Evolutionary conservation across 1,284 basidiomycete genomes (phyloP).

Genomic region (Rhodotorula glutinis): DNA sequence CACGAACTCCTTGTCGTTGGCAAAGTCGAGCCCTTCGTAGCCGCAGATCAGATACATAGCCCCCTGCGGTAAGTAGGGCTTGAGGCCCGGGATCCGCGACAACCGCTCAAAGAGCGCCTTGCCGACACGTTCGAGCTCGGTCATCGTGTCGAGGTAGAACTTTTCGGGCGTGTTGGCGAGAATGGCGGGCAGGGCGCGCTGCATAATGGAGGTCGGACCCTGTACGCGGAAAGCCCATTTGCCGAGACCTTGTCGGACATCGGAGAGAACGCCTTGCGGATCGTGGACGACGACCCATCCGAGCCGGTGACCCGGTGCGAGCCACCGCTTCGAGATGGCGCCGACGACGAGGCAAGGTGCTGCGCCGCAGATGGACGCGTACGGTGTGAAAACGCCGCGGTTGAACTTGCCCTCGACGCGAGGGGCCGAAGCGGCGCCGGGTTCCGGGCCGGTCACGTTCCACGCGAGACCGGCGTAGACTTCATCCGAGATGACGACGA

Average conservation of each 20-base stretch:
- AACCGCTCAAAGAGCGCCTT: conserved; percentile 43
- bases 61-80: conserved; percentile 44
- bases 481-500: conserved; percentile 46
- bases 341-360: conserved; percentile 48
- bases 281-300: conserved; percentile 50
- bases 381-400: conserved; percentile 45
- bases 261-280: conserved; percentile 44
- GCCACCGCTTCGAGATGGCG: conserved; percentile 50
- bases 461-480: conserved; percentile 40
- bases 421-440: conserved; percentile 14
- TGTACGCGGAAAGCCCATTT: conserved; percentile 43
- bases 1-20: conserved; percentile 45
- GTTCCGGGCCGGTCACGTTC: conserved; percentile 26
- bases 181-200: conserved; percentile 47
- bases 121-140: conserved; percentile 44
- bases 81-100: conserved; percentile 44
- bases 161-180: conserved; percentile 44
- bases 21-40: conserved; percentile 39
- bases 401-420: conserved; percentile 39
- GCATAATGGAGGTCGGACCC: conserved; percentile 48
- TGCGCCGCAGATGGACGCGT: conserved; percentile 45
- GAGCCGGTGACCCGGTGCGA: conserved; percentile 48
- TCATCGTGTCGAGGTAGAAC: conserved; percentile 47
- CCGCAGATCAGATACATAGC: conserved; percentile 46
- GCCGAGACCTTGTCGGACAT: conserved; percentile 23